These are phyloP conservation scores for Claviceps purpurea DNA, from an alignment of 2,329 filamentous ascomycete genomes.

Conservation along the genomic window DNA sequence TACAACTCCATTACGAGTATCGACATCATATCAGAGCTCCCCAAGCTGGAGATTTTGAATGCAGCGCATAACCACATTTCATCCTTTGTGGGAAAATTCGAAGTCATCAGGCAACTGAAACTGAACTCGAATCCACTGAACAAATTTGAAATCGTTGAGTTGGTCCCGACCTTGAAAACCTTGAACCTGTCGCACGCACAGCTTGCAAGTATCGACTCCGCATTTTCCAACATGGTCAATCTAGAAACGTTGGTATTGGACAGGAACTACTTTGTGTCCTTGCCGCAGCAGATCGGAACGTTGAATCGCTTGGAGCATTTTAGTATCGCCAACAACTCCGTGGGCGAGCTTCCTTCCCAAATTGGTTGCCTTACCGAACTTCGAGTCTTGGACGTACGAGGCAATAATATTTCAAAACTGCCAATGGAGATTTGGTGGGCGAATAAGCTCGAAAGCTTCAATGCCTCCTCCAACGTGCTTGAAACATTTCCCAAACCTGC, in stretches of 20 bases:
- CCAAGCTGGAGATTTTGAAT: constrained; percentile 74
- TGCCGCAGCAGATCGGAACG: constrained; percentile 75
- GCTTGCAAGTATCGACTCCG: constrained; percentile 74
- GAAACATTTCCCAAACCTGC: constrained; percentile 81
- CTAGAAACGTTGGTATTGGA: constrained; percentile 80
- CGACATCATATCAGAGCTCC: constrained; percentile 71
- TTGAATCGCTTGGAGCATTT: constrained; percentile 76
- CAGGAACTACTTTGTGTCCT: constrained; percentile 87
- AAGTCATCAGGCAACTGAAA: constrained; percentile 68
- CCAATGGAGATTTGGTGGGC: constrained; percentile 96
- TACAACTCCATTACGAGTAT: constrained; percentile 87
- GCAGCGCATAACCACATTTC: constrained; percentile 90
- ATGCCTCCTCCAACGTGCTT: constrained; percentile 88
- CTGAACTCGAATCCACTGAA: constrained; percentile 94
- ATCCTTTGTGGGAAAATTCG: constrained; percentile 79
- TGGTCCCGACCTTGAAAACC: constrained; percentile 69
- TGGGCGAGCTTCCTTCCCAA: constrained; percentile 71
- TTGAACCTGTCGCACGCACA: constrained; percentile 88
- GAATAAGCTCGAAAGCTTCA: constrained; percentile 76
- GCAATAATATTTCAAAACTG: constrained; percentile 82
- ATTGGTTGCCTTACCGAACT: constrained; percentile 81
- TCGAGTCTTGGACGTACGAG: constrained; percentile 72
- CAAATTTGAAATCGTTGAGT: constrained; percentile 68
- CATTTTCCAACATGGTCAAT: constrained; percentile 78
- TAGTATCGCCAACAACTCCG: constrained; percentile 83